Evolutionary conservation across 257 asterid genomes (phyloP).

Genomic region (Nyctanthes arbortristis): DNA sequence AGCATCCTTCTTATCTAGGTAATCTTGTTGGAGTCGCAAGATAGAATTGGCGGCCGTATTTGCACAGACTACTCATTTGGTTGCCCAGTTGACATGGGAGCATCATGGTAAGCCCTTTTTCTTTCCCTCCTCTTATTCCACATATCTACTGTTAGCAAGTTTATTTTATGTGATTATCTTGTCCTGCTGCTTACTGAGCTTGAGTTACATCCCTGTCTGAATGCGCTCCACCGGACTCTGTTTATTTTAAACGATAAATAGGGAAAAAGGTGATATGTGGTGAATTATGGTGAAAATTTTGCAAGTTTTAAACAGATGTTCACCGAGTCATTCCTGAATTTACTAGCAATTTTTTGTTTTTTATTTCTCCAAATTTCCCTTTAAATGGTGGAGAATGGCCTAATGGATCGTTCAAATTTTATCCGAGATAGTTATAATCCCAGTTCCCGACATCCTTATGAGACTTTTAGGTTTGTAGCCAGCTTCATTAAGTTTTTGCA

Average conservation of each 20-base stretch:
- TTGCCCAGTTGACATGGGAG: slow-evolving; percentile 97
- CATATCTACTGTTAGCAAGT: slow-evolving; percentile 7
- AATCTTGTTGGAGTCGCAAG: slow-evolving; percentile 84
- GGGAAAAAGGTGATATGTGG: neutral
- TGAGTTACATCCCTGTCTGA: slow-evolving; percentile 7
- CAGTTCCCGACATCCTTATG: neutral
- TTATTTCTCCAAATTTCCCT: neutral
- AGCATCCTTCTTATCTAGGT: slow-evolving; percentile 61
- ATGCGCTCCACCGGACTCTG: neutral
- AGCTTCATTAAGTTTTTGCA: too few species aligned
- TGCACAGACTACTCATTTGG: slow-evolving; percentile 94
- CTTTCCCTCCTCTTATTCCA: neutral
- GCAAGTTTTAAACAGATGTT: neutral
- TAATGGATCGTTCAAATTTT: neutral
- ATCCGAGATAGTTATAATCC: neutral
- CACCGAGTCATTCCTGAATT: neutral
- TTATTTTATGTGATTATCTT: slow-evolving; percentile 4
- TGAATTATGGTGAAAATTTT: neutral
- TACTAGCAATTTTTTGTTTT: neutral
- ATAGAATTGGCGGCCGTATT: slow-evolving; percentile 96
- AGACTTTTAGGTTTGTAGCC: too few species aligned
- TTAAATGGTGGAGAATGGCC: neutral
- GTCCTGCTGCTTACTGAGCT: slow-evolving; percentile 7
- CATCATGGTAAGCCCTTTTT: slow-evolving; percentile 77
- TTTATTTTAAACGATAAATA: neutral